Evolutionary conservation across 441 rosid species (phyloP), one percentile per base, ranked within the genome.

Genomic region (Jatropha podagrica): DNA sequence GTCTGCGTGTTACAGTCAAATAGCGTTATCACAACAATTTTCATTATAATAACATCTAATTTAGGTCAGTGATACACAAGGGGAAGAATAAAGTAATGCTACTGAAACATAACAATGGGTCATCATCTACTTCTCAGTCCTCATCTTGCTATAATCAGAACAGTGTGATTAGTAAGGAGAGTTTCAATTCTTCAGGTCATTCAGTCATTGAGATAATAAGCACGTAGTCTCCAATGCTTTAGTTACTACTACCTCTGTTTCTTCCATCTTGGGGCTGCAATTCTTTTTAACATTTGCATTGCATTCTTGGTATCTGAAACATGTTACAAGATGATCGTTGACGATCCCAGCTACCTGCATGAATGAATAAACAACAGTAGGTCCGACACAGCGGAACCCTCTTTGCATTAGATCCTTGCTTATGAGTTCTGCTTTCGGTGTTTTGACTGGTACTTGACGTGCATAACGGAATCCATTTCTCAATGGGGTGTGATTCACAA

Each of bases 381-480:
- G 98, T 27, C 97, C 99, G 15, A 95, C 97, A 9, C 92, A 93
- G 14, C 95, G 85, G 77, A 95, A 91, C 67, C 99, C 98, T 86
- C 95, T 86, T 83, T 71, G 95, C 97, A 93, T 95, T 85, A 95
- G 81, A 71, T 93, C 93, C 86, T 90, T 95, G 90, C 98, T 93
- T 14, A 95, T 85, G 65, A 85, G 68, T 79, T 93, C 98, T 17
- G 98, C 93, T 82, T 93, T 95, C 1, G 97, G 97, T 4, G 96
- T 90, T 87, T 89, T 95, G 4, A 85, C 90, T 2, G 97, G 98
- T 4, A 90, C 88, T 82, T 88, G 93, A 27, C 97, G 97, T 1
- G 84, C 89, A 71, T 89, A 88, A 3, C 93, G 91, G 58, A 86
- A 89, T 2, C 91, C 92, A 70, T 87, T 89, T 81, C 76, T 81